Conservation (phyloP, 768 basidiomycete genomes). For the Cytidiella melzeri region DNA sequence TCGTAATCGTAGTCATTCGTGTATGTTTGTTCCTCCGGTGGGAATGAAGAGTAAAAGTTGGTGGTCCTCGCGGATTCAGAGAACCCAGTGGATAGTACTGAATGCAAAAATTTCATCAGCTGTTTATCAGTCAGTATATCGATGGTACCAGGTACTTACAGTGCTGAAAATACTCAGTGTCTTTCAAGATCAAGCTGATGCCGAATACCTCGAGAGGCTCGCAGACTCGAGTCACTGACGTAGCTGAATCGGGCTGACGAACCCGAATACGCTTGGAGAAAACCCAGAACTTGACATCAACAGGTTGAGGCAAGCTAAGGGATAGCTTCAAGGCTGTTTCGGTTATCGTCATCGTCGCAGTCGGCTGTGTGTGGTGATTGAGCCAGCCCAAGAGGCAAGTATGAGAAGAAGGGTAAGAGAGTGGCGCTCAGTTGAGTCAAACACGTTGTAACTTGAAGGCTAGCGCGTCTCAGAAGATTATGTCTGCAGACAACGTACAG, state of each 20-base stretch:
- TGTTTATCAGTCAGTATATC: not conserved
- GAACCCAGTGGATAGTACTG: constrained; percentile 3
- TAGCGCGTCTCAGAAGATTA: no score
- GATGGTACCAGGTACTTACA: no score
- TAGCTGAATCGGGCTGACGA: not conserved
- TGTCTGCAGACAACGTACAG: no score
- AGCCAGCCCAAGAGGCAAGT: no score
- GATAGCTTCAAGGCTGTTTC: not conserved
- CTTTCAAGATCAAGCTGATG: not conserved
- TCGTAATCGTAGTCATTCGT: no score
- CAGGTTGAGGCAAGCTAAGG: not conserved
- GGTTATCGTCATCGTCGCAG: no score
- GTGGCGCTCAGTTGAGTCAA: no score
- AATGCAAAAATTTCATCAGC: not conserved
- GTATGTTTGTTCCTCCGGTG: not conserved
- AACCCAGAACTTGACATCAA: not conserved
- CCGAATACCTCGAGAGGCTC: not conserved
- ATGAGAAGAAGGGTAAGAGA: no score
- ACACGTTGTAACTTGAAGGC: no score
- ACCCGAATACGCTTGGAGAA: not conserved
- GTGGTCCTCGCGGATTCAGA: not conserved
- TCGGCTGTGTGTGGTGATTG: no score
- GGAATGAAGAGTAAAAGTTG: not conserved
- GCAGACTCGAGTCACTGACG: not conserved
- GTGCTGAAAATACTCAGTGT: not conserved